Conservation (phyloP, 2,329 filamentous ascomycete genomes). For the Alternaria sp. region DNA sequence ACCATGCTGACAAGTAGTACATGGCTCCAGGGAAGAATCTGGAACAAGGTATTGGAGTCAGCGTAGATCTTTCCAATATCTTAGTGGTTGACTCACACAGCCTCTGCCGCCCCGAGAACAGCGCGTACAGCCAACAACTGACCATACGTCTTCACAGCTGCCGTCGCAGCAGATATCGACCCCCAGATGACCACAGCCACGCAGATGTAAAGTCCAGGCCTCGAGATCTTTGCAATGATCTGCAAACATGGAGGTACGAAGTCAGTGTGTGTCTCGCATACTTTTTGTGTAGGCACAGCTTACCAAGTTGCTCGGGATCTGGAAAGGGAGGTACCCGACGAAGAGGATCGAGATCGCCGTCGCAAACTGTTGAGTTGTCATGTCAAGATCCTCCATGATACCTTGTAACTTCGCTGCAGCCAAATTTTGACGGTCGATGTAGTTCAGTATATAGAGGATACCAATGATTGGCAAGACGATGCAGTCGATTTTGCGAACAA, state of each 20-base stretch:
- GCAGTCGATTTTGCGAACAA: constrained; percentile 33
- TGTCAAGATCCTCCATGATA: background rate
- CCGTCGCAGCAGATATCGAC: background rate
- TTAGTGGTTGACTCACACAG: background rate
- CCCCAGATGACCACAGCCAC: background rate
- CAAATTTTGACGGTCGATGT: background rate
- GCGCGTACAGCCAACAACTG: background rate
- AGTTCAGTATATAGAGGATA: background rate
- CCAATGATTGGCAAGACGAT: background rate
- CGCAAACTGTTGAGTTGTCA: background rate
- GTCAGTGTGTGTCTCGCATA: too few relatives aligned
- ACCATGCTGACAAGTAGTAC: background rate
- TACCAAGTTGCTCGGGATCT: background rate
- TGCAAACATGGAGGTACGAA: too few relatives aligned
- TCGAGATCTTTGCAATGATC: background rate
- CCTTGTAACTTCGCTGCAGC: background rate
- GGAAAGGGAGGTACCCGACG: background rate
- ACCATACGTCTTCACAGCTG: background rate
- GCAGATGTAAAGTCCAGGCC: background rate
- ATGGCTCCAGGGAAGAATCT: background rate
- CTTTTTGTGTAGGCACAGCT: too few relatives aligned
- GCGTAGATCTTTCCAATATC: too few relatives aligned
- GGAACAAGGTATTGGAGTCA: too few relatives aligned
- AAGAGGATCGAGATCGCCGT: background rate
- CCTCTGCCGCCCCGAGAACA: background rate